Conservation (phyloP, 129 eudicot species). For the Artemisia argyi region DNA sequence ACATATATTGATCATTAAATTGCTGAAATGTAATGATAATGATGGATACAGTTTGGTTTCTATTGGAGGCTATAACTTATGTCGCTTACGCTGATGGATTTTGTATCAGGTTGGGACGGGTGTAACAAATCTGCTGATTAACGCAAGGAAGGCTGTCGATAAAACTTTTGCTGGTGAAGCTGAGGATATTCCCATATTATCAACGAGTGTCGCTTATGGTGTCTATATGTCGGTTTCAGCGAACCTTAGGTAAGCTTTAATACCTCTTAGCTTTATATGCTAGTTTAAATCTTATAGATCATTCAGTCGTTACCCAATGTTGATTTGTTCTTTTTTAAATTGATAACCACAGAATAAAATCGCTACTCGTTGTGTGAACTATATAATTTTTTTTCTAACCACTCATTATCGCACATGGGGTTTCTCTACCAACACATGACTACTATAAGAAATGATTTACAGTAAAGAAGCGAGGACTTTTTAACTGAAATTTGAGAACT, state of each 20-base stretch:
- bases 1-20: background rate
- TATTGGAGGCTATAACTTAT: background rate
- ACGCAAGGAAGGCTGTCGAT: constrained; percentile 68
- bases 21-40: background rate
- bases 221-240: constrained; percentile 92
- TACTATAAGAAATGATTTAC: too few relatives aligned
- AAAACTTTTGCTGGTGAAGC: constrained; percentile 75
- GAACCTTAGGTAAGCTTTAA: constrained; percentile 73
- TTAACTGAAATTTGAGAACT: too few relatives aligned
- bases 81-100: constrained; percentile 19
- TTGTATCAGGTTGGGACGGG: constrained; percentile 83
- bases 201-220: constrained; percentile 86
- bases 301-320: background rate
- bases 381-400: background rate
- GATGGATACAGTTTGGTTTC: background rate
- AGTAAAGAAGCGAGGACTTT: too few relatives aligned
- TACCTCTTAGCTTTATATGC: background rate
- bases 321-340: constrained; percentile 6
- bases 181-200: constrained; percentile 67
- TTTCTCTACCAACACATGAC: too few relatives aligned
- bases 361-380: background rate
- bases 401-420: too few relatives aligned
- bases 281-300: background rate
- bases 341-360: constrained; percentile 7
- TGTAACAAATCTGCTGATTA: constrained; percentile 68